Evolutionary conservation across 176 grass and related monocot genomes (phyloP).

Genomic region (Leersia perrieri): DNA sequence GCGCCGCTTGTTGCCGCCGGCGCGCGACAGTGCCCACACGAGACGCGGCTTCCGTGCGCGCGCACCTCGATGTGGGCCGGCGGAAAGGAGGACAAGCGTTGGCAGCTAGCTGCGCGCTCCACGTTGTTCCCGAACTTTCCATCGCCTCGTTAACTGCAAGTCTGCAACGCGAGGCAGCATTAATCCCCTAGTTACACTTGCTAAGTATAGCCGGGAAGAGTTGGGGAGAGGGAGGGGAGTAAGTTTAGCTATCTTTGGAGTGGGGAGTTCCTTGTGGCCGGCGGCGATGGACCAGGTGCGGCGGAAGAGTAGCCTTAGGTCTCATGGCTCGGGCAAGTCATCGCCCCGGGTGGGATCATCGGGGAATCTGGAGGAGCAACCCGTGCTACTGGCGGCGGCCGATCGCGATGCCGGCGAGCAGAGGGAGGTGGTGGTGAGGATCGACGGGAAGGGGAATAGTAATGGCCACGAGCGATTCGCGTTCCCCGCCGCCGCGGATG

Average conservation of each 20-base stretch:
- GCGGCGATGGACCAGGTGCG: conserved; percentile 43
- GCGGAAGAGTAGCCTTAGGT: conserved; percentile 36
- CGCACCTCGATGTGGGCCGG: background rate
- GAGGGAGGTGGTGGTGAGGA: conserved; percentile 65
- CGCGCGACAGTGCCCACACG: background rate
- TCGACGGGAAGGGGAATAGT: conserved; percentile 57
- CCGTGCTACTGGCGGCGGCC: conserved; percentile 6
- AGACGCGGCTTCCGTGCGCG: background rate
- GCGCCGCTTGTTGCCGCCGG: background rate
- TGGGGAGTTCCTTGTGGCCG: background rate
- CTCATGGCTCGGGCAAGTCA: conserved; percentile 35
- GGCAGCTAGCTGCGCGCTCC: conserved; percentile 12
- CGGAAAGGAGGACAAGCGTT: conserved; percentile 32
- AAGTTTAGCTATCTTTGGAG: background rate
- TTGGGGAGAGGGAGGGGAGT: background rate
- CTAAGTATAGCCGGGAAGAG: background rate
- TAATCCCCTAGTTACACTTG: background rate
- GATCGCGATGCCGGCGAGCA: background rate
- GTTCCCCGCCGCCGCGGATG: background rate
- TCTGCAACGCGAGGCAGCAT: background rate
- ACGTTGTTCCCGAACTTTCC: conserved; percentile 51
- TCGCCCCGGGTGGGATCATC: conserved; percentile 24
- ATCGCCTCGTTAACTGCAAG: background rate
- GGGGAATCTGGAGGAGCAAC: conserved; percentile 10
- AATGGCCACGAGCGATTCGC: conserved; percentile 31